Conservation (phyloP, 176 grass and related monocot species). For the Alopecurus myosuroides region DNA sequence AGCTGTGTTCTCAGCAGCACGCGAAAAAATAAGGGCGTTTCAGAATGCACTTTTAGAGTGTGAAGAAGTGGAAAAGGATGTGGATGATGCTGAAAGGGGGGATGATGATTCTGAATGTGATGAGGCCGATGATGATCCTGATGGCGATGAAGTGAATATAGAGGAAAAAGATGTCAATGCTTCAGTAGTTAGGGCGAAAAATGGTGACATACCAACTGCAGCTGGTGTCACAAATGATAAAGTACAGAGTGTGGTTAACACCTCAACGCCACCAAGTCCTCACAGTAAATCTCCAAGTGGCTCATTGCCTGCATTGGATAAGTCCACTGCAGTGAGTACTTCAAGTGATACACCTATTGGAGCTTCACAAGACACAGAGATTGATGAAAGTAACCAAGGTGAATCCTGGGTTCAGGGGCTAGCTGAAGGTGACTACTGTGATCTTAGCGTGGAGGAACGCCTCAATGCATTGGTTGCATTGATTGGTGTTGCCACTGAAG, state of each 20-base stretch:
- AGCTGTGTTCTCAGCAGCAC: slow-evolving; percentile 57
- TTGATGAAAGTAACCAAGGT: slow-evolving; percentile 83
- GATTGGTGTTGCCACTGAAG: slow-evolving; percentile 73
- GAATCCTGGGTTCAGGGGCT: slow-evolving; percentile 86
- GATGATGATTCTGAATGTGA: slow-evolving; percentile 93
- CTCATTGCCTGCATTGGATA: slow-evolving; percentile 27
- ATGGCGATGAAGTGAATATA: slow-evolving; percentile 61
- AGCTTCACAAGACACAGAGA: slow-evolving; percentile 50
- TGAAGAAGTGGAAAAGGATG: slow-evolving; percentile 78
- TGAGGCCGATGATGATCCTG: slow-evolving; percentile 72
- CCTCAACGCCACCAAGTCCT: neutral
- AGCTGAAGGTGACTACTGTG: slow-evolving; percentile 84
- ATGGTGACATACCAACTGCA: slow-evolving; percentile 11
- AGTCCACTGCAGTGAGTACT: slow-evolving; percentile 28
- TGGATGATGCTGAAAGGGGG: slow-evolving; percentile 68
- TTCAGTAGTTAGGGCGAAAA: slow-evolving; percentile 10
- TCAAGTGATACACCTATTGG: slow-evolving; percentile 32
- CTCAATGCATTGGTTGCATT: slow-evolving; percentile 79
- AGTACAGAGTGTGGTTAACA: slow-evolving; percentile 13
- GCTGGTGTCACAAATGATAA: slow-evolving; percentile 23
- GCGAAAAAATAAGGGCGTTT: slow-evolving; percentile 85
- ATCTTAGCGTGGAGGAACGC: slow-evolving; percentile 90
- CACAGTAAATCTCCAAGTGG: slow-evolving; percentile 29
- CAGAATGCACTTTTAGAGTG: slow-evolving; percentile 67
- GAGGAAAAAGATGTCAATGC: slow-evolving; percentile 46